Evolutionary conservation across 805 yeast genomes (phyloP), one percentile per base, ranked within the genome.

Genomic region (Candida caryicola): DNA sequence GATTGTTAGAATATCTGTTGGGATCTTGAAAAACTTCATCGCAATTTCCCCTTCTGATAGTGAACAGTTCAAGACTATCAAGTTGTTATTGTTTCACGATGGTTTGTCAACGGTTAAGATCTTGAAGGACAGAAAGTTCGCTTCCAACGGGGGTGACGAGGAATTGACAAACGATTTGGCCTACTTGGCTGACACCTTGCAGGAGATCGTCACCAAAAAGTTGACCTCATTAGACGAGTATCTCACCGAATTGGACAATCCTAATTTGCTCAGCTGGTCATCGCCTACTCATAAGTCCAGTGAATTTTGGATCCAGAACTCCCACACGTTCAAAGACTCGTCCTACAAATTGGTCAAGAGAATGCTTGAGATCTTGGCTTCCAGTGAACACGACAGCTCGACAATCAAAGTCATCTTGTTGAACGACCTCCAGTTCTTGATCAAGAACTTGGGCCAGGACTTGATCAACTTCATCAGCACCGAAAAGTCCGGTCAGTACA

Each of bases 201-300:
- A 79, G 45, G 84, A 79, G 19, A 82, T 87, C 34, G 89, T 83
- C 44, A 76, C 81, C 34, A 59, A 57, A 36, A 79, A 77, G 49
- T 76, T 93, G 69, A 83, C 97, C 4, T 88, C 95, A 1, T 86
- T 91, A 60, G 98, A 93, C 55, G 96, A 90, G 60, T 93, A 91
- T 60, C 71, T 77, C 52, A 79, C 87, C 33, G 98, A 93, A 64
- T 74, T 93, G 45, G 82, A 80, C 44, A 79, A 90, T 41, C 85
- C 85, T 43, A 73, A 76, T 41, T 76, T 93, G 54, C 76, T 78
- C 46, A 87, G 95, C 84, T 68, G 69, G 68, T 54, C 72, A 2
- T 82, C 95, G 2, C 98, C 99, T 37, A 89, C 95, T 16, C 99
- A 93, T 65, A 78, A 80, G 53, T 85, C 87, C 34, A 79, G 77